Conservation (phyloP, 768 basidiomycete genomes). For the Leccinum sublutescens region DNA sequence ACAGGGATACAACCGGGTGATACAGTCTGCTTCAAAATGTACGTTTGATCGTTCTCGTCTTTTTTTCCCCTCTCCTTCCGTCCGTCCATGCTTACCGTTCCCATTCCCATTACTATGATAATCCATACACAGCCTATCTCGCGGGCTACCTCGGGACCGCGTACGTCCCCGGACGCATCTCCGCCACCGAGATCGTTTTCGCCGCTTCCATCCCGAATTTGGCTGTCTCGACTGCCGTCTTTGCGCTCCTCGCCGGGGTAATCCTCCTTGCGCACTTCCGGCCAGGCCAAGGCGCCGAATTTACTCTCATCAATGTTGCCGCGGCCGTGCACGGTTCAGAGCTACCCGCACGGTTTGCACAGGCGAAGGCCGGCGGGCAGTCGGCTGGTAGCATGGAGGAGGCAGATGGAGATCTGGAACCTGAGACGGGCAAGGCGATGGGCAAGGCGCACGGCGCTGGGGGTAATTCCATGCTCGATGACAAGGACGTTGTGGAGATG, state of each 20-base stretch:
- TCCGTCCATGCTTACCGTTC: background rate
- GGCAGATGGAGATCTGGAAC: background rate
- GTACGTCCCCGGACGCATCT: conserved; percentile 30
- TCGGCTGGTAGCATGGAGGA: too few species aligned
- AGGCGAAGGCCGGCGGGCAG: background rate
- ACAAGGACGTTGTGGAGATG: conserved; percentile 5
- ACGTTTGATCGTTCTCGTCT: background rate
- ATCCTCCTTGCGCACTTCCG: conserved; percentile 25
- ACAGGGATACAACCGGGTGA: conserved; percentile 16
- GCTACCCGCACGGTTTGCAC: conserved; percentile 22
- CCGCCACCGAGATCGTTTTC: conserved; percentile 22
- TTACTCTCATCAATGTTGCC: conserved; percentile 24
- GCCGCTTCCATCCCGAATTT: conserved; percentile 29
- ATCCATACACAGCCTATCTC: conserved; percentile 13
- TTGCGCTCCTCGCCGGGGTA: conserved; percentile 21
- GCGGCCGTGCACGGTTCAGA: conserved; percentile 25
- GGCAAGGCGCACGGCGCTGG: background rate
- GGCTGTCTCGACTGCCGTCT: conserved; percentile 23
- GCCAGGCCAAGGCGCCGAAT: conserved; percentile 19
- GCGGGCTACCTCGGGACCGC: conserved; percentile 25
- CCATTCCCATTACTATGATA: background rate
- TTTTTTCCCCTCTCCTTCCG: too few species aligned
- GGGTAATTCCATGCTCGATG: background rate
- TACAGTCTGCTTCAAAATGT: conserved; percentile 24
- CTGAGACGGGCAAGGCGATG: background rate